These are phyloP conservation scores for Fremontodendron californicum DNA, from an alignment of 345 rosid genomes.

Conservation along the genomic window DNA sequence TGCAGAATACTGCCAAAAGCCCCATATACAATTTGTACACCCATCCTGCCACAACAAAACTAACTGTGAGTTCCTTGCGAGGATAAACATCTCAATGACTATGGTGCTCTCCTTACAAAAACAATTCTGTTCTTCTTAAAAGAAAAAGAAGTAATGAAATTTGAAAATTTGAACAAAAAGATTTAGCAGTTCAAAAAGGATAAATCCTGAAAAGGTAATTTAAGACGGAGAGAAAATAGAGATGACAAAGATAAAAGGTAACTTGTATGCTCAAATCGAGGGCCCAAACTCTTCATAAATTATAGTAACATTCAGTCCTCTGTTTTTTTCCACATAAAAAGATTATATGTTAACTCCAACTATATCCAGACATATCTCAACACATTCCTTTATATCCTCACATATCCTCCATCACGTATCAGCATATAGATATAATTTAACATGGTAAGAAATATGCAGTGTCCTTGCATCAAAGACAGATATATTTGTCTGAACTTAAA, in stretches of 20 bases:
- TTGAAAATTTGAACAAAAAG: neutral
- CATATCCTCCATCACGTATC: neutral
- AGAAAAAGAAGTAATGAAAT: neutral
- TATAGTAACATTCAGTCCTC: neutral
- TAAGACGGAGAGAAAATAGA: neutral
- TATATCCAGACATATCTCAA: neutral
- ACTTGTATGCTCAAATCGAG: neutral
- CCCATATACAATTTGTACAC: conserved; percentile 92
- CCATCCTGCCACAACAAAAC: conserved; percentile 58
- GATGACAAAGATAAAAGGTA: neutral
- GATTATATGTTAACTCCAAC: neutral
- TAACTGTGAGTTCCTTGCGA: conserved; percentile 17
- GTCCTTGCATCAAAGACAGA: neutral
- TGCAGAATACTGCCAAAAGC: conserved; percentile 87
- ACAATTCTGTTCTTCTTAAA: neutral
- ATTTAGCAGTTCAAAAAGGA: neutral
- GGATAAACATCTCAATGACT: neutral
- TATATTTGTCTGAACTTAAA: neutral
- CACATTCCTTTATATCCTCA: neutral
- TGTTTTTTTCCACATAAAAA: neutral
- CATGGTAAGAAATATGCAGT: neutral
- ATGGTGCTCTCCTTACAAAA: neutral
- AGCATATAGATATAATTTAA: neutral
- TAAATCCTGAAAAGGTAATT: neutral
- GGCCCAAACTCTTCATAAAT: neutral